Percentiles rank a stretch among this genome's conserved stretches.
Evolutionary conservation across 179 eudicot species (phyloP).

Genomic region (Sideroxylon spinosum): DNA sequence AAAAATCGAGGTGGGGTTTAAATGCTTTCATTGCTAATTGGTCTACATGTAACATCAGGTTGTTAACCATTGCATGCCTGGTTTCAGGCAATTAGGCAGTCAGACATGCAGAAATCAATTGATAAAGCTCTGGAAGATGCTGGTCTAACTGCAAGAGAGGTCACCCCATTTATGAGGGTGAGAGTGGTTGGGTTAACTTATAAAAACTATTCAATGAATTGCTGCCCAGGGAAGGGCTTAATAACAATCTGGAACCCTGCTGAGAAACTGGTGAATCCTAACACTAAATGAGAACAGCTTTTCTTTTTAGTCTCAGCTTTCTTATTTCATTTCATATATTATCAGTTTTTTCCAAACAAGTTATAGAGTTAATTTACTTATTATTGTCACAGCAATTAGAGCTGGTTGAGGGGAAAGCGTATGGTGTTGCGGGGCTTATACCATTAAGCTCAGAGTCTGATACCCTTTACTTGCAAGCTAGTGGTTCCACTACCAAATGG

Average conservation of each 20-base stretch:
- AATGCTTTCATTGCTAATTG: conserved; percentile 5
- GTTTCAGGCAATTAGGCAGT: conserved; percentile 64
- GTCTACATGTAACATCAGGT: conserved; percentile 1
- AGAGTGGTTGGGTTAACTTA: conserved; percentile 67
- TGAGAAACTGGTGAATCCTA: conserved; percentile 59
- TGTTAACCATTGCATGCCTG: conserved; percentile 10
- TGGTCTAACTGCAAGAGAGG: conserved; percentile 66
- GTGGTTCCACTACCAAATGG: conserved; percentile 71
- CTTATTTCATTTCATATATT: background rate
- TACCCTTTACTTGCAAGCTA: conserved; percentile 71
- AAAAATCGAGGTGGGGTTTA: conserved; percentile 59
- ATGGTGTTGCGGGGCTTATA: conserved; percentile 59
- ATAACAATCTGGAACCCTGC: conserved; percentile 92
- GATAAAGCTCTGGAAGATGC: conserved; percentile 71
- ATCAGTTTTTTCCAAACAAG: conserved; percentile 6
- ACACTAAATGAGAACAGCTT: background rate
- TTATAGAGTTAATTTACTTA: conserved; percentile 11
- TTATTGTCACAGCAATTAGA: conserved; percentile 45
- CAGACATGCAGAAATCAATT: conserved; percentile 55
- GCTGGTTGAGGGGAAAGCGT: conserved; percentile 78
- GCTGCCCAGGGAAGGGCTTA: conserved; percentile 50
- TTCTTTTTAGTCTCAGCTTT: background rate
- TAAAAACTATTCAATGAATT: conserved; percentile 22
- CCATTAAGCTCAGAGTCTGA: conserved; percentile 57
- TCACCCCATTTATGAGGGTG: conserved; percentile 78